A percentile compares a stretch with the other conserved stretches of the same genome.
phyloP scores from a whole-genome alignment of 306 rosid genomes.

The Phaseolus lunatus region DNA sequence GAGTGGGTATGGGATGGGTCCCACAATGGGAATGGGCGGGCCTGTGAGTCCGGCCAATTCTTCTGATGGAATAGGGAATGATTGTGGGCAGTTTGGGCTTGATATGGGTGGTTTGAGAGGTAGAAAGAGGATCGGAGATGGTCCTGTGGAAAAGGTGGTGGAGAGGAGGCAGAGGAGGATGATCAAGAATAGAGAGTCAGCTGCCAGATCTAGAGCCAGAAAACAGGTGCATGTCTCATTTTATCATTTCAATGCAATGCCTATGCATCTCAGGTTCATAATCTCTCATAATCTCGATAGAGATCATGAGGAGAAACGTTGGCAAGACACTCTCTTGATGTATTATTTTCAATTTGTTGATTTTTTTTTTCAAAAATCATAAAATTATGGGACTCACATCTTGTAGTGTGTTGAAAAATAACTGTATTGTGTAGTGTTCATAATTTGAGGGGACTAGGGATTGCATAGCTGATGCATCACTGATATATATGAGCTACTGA shows the following conservation, averaged over 20 bases:
- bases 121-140: slow-evolving; percentile 76
- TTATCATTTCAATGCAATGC: neutral
- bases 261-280: too few species aligned
- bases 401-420: neutral
- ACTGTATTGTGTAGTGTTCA: too few species aligned
- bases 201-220: slow-evolving; percentile 96
- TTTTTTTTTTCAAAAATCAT: too few species aligned
- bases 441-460: too few species aligned
- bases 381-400: too few species aligned
- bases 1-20: slow-evolving; percentile 55
- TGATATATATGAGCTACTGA: too few species aligned
- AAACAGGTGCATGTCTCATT: slow-evolving; percentile 71
- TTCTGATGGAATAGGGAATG: slow-evolving; percentile 70
- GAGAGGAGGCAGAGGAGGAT: slow-evolving; percentile 98
- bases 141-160: slow-evolving; percentile 86
- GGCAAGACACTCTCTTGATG: too few species aligned
- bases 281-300: neutral
- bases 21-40: slow-evolving; percentile 52
- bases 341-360: too few species aligned
- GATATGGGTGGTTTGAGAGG: slow-evolving; percentile 74
- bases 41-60: slow-evolving; percentile 71
- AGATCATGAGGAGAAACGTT: neutral
- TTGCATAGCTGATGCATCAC: too few species aligned
- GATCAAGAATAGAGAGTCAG: slow-evolving; percentile 97
- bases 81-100: slow-evolving; percentile 62